Evolutionary conservation across 2,329 filamentous ascomycete species (phyloP), one percentile per base, ranked within the genome.

Genomic region (Leptographium galeiforme): DNA sequence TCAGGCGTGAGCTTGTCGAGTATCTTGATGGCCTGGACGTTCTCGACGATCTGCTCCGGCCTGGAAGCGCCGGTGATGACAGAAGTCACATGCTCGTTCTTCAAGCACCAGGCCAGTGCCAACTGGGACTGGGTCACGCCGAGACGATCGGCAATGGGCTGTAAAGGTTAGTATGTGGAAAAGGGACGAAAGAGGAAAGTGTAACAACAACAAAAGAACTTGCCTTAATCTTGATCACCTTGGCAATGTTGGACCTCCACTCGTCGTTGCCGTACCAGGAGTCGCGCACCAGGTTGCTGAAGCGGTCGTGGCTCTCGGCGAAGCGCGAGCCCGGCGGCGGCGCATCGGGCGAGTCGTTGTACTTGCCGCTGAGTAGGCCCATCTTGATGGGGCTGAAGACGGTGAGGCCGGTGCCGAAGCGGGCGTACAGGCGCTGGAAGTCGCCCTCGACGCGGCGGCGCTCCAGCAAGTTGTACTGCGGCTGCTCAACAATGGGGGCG

Each of bases 401-500:
- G 38, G 68, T 70, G 44, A 77, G 76, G 30, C 78, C 77, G 58
- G 78, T 76, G 53, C 74, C 65, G 66, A 72, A 74, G 62, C 79
- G 73, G 56, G 78, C 65, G 66, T 72, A 81, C 11, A 81, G 63
- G 30, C 76, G 76, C n/a, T 70, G 72, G 61, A 76, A 81, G 63
- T 81, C 78, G 40, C 11, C 25, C 50, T 51, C 50, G 41, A 51
- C 50, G 33, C 46, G 45, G 12, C 16, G 30, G 32, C 83, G 75
- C 33, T 68, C 67, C 2, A 85, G 68, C 59, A 85, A 72, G 67
- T 84, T 85, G 69, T 86, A 86, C 57, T 77, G 71, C 0, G 82
- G 82, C 67, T 86, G 83, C 64, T 86, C 83, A 60, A 82, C 78
- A 10, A 84, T 64, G 0, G 83, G 83, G 0, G 74, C 77, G 50